phyloP scores from a whole-genome alignment of 345 rosid species.

The Moringa oleifera region DNA sequence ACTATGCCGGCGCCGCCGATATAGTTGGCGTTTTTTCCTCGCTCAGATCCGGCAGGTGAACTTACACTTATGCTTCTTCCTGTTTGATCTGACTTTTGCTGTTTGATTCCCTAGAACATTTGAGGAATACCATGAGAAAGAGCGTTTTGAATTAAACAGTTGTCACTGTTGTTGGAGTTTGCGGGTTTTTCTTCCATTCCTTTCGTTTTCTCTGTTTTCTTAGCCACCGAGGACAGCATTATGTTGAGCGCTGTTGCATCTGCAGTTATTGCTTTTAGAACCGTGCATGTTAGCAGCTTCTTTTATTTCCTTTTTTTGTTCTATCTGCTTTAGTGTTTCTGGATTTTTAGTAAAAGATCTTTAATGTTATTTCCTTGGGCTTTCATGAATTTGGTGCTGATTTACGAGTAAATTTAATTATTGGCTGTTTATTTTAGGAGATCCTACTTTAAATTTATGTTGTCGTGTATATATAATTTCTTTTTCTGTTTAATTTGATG shows the following conservation, averaged over 20 bases:
- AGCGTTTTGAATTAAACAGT: not conserved
- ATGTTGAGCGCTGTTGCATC: not conserved
- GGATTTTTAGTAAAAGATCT: constrained; percentile 2
- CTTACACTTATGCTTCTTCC: not conserved
- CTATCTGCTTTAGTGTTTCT: no score
- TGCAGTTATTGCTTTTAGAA: not conserved
- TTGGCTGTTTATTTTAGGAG: not conserved
- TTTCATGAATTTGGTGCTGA: not conserved
- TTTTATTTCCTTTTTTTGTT: constrained; percentile 4
- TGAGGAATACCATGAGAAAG: not conserved
- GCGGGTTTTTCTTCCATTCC: not conserved
- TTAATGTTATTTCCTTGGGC: not conserved
- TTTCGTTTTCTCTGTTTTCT: not conserved
- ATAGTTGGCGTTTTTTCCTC: constrained; percentile 15
- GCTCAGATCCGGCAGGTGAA: constrained; percentile 37
- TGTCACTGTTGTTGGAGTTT: not conserved
- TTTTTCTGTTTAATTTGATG: no score
- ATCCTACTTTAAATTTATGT: no score
- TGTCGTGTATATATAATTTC: no score
- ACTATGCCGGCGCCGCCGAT: constrained; percentile 43
- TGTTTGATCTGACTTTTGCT: constrained; percentile 13
- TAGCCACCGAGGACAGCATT: not conserved
- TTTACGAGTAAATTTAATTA: not conserved
- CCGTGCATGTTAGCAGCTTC: not conserved
- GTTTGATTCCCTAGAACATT: constrained; percentile 28